phyloP scores from a whole-genome alignment of 1,139 yeast species.

The Yamadazyma diospyri region DNA sequence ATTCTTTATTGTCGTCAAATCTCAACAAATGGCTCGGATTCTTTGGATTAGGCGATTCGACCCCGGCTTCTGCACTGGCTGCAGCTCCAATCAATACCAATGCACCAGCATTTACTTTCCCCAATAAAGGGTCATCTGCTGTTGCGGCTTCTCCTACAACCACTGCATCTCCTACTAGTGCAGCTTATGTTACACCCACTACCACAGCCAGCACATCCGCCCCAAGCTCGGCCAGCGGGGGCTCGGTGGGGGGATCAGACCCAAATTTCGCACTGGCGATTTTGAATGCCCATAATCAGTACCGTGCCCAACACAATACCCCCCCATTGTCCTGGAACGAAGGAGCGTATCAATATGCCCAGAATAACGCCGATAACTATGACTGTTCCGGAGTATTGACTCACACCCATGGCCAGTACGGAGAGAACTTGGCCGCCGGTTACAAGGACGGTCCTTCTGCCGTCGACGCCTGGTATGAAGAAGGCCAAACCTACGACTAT shows the following conservation, averaged over 20 bases:
- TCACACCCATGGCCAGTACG: constrained; percentile 79
- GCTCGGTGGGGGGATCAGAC: constrained; percentile 8
- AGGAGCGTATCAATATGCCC: constrained; percentile 63
- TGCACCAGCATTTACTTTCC: constrained; percentile 12
- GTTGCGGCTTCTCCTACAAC: constrained; percentile 7
- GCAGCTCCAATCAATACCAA: constrained; percentile 7
- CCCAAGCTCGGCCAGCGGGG: constrained; percentile 5
- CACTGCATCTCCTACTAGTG: constrained; percentile 7
- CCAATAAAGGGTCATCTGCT: constrained; percentile 8
- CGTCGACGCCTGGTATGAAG: constrained; percentile 82
- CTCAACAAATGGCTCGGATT: constrained; percentile 10
- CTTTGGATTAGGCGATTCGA: constrained; percentile 10
- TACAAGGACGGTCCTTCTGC: constrained; percentile 51
- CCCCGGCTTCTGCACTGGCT: constrained; percentile 1
- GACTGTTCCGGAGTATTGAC: constrained; percentile 64
- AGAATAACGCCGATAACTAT: constrained; percentile 63
- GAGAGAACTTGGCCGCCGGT: constrained; percentile 88
- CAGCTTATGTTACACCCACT: constrained; percentile 7
- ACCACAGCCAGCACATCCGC: constrained; percentile 8
- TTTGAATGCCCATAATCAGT: constrained; percentile 54
- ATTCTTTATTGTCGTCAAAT: constrained; percentile 11
- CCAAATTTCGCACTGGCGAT: constrained; percentile 16
- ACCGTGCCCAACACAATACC: constrained; percentile 67
- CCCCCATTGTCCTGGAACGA: constrained; percentile 60
- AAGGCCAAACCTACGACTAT: constrained; percentile 58